These are phyloP conservation scores for Cystofilobasidium capitatum DNA, from an alignment of 768 basidiomycete species.

Conservation along the genomic window DNA sequence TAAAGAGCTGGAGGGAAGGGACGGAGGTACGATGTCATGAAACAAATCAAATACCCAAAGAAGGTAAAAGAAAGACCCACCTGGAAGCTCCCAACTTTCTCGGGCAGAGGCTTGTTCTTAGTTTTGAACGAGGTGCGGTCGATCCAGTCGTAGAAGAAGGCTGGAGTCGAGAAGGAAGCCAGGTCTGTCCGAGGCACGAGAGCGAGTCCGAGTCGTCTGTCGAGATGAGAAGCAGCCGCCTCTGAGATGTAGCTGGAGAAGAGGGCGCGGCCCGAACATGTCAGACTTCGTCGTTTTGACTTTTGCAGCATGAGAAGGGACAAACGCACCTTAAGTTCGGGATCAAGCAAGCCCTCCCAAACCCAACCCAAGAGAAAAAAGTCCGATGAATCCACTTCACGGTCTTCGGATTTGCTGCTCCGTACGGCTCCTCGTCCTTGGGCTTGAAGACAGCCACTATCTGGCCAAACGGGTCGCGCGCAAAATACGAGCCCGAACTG, in stretches of 20 bases:
- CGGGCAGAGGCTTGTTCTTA: conserved; percentile 71
- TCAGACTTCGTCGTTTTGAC: neutral
- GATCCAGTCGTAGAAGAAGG: conserved; percentile 89
- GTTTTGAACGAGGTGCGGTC: conserved; percentile 44
- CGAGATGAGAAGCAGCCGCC: conserved; percentile 76
- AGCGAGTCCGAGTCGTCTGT: conserved; percentile 58
- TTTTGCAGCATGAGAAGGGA: neutral
- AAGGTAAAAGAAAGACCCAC: neutral
- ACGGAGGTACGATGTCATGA: too few species aligned
- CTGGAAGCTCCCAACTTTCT: conserved; percentile 59
- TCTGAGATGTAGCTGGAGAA: conserved; percentile 66
- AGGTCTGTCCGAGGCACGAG: conserved; percentile 81
- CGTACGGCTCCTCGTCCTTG: conserved; percentile 42
- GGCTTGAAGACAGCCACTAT: conserved; percentile 87
- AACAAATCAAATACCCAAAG: too few species aligned
- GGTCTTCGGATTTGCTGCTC: conserved; percentile 15
- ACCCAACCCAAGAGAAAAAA: conserved; percentile 70
- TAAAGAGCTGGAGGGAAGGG: conserved; percentile 62
- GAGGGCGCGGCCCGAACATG: neutral
- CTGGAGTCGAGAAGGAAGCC: conserved; percentile 72
- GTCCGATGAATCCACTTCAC: conserved; percentile 33
- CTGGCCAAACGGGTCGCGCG: conserved; percentile 68
- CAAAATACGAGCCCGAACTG: conserved; percentile 84
- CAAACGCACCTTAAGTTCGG: conserved; percentile 12
- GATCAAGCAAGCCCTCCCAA: conserved; percentile 58